Conservation (phyloP, 2,329 filamentous ascomycete species). For the Stemphylium lycopersici region DNA sequence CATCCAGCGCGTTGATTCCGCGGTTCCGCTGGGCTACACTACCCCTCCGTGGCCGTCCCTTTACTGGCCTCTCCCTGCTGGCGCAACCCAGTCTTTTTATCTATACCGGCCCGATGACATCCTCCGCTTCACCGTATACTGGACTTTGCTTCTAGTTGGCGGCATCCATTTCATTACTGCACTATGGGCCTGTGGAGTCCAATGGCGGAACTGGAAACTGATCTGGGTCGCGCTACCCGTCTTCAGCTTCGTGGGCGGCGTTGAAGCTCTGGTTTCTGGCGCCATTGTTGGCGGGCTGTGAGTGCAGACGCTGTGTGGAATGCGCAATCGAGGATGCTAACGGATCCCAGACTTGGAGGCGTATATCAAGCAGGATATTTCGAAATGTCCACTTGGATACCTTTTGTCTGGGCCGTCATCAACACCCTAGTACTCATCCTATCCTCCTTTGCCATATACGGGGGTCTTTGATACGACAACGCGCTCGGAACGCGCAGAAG, state of each 20-base stretch:
- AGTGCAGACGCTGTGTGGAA: slow-evolving; percentile 42
- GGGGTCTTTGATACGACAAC: slow-evolving; percentile 66
- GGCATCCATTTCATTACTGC: slow-evolving; percentile 76
- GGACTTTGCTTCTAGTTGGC: slow-evolving; percentile 81
- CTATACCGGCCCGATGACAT: slow-evolving; percentile 79
- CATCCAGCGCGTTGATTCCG: slow-evolving; percentile 53
- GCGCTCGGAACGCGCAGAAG: background rate
- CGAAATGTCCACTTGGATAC: slow-evolving; percentile 93
- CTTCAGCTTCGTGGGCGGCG: slow-evolving; percentile 72
- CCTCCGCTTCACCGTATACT: slow-evolving; percentile 85
- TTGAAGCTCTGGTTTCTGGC: slow-evolving; percentile 80
- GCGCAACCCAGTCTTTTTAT: slow-evolving; percentile 62
- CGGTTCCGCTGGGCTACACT: slow-evolving; percentile 64
- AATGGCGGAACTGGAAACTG: slow-evolving; percentile 62
- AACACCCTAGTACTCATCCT: slow-evolving; percentile 82
- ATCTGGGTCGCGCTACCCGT: slow-evolving; percentile 75
- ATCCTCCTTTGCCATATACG: slow-evolving; percentile 91
- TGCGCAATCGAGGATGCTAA: slow-evolving; percentile 8
- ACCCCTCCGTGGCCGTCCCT: slow-evolving; percentile 80
- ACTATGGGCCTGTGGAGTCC: slow-evolving; percentile 73
- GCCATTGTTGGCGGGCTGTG: slow-evolving; percentile 82
- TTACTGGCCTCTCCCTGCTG: slow-evolving; percentile 71
- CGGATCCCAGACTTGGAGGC: slow-evolving; percentile 68
- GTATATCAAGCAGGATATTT: slow-evolving; percentile 84
- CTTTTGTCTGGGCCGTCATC: slow-evolving; percentile 84